Conservation (phyloP, 2,329 filamentous ascomycete genomes). For the Xylariales sp. region DNA sequence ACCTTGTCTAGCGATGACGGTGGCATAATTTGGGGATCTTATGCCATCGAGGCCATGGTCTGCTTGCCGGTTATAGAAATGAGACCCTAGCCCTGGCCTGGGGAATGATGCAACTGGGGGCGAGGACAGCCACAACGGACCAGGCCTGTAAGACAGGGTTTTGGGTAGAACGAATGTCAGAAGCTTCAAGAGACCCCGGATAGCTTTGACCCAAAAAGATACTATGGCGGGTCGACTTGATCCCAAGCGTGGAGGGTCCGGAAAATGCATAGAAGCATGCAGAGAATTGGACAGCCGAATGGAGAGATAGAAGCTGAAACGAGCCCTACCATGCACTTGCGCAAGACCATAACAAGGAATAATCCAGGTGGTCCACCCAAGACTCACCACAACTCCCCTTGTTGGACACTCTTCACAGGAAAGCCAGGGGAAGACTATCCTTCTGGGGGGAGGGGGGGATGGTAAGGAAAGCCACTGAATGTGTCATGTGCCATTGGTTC, state of each 20-base stretch:
- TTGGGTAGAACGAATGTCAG: conserved; percentile 28
- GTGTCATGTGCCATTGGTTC: conserved; percentile 9
- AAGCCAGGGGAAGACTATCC: no score
- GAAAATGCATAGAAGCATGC: conserved; percentile 36
- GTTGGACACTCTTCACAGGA: no score
- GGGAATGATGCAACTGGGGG: conserved; percentile 38
- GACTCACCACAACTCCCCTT: no score
- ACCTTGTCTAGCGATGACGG: conserved; percentile 44
- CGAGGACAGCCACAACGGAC: conserved; percentile 28
- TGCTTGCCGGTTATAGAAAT: conserved; percentile 49
- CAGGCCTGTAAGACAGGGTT: conserved; percentile 27
- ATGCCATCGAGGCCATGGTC: conserved; percentile 53
- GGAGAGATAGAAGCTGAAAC: conserved; percentile 40
- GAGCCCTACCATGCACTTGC: conserved; percentile 37
- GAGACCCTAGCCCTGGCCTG: conserved; percentile 33
- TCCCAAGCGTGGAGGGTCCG: conserved; percentile 27
- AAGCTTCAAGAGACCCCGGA: conserved; percentile 22
- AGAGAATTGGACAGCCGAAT: conserved; percentile 32
- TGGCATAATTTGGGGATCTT: conserved; percentile 57
- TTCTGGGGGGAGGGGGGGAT: no score
- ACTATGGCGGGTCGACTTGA: conserved; percentile 15
- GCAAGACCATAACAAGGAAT: conserved; percentile 35
- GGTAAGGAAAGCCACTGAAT: no score
- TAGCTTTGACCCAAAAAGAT: conserved; percentile 26
- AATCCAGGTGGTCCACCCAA: no score